Percentiles rank a stretch among this genome's conserved stretches.
These are phyloP conservation scores for Fusarium nisikadoi DNA, from an alignment of 2,329 filamentous ascomycete species.

Conservation along the genomic window DNA sequence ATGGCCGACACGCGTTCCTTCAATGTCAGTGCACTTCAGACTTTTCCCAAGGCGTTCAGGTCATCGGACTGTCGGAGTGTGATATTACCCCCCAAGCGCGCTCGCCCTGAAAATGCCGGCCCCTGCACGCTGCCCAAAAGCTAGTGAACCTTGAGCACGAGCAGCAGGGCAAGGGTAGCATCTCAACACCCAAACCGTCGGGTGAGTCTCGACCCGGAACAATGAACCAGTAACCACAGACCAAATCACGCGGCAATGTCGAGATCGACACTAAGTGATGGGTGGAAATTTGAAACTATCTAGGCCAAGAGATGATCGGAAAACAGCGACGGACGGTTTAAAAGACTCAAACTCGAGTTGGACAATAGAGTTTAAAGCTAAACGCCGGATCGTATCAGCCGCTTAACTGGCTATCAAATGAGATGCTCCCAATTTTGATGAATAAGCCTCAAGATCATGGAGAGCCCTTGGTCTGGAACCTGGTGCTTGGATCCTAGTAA, in stretches of 20 bases:
- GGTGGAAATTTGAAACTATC: neutral
- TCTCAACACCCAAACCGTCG: neutral
- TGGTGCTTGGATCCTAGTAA: neutral
- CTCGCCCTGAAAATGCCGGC: constrained; percentile 1
- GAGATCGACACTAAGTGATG: neutral
- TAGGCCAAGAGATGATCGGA: neutral
- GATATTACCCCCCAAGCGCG: neutral
- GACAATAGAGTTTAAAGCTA: constrained; percentile 11
- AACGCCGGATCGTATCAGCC: neutral
- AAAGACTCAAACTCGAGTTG: neutral
- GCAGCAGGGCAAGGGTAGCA: neutral
- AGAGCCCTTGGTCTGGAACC: neutral
- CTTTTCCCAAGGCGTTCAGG: neutral
- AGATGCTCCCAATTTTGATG: neutral
- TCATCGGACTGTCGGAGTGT: neutral
- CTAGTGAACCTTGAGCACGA: neutral
- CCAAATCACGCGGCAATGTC: neutral
- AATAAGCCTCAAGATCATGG: neutral
- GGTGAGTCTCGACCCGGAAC: neutral
- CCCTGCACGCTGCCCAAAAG: neutral
- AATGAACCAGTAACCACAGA: neutral
- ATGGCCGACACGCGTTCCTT: neutral
- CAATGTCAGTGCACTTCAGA: neutral
- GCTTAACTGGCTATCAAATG: neutral
- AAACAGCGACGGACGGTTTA: neutral